Evolutionary conservation across 2,329 filamentous ascomycete genomes (phyloP).

Genomic region (Aspergillus uvarum): DNA sequence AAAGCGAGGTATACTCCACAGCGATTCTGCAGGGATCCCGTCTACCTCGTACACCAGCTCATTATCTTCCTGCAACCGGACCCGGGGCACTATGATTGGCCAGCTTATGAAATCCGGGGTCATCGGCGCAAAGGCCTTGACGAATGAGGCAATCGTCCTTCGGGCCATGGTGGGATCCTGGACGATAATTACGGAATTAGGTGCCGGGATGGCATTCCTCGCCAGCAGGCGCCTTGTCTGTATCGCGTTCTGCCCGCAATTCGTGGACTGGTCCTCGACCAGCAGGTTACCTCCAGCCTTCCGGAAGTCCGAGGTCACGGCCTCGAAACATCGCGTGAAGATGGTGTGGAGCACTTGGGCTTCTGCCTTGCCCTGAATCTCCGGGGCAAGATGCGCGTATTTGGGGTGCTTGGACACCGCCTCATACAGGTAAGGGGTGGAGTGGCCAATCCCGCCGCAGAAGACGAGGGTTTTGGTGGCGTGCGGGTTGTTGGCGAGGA

Average conservation of each 20-base stretch:
- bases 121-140: conserved; percentile 34
- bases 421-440: conserved; percentile 45
- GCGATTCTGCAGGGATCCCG: conserved; percentile 12
- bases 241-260: conserved; percentile 48
- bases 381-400: conserved; percentile 29
- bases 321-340: conserved; percentile 26
- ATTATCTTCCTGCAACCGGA: conserved; percentile 7
- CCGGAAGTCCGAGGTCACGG: conserved; percentile 22
- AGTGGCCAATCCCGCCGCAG: conserved; percentile 50
- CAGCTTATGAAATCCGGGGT: conserved; percentile 27
- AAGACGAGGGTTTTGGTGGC: conserved; percentile 41
- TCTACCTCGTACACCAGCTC: conserved; percentile 11
- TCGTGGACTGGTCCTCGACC: conserved; percentile 48
- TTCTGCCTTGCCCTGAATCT: conserved; percentile 40
- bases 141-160: conserved; percentile 44
- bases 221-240: conserved; percentile 39
- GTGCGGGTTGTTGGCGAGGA: conserved; percentile 29
- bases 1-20: conserved; percentile 45
- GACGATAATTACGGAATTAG: conserved; percentile 36
- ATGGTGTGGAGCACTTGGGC: conserved; percentile 41
- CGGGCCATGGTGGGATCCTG: conserved; percentile 51
- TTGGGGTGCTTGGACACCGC: conserved; percentile 36
- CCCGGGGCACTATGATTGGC: conserved; percentile 21
- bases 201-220: conserved; percentile 21
- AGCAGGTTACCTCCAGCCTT: conserved; percentile 33